phyloP scores from a whole-genome alignment of 257 asterid species.

The Thymus mandschuricus region DNA sequence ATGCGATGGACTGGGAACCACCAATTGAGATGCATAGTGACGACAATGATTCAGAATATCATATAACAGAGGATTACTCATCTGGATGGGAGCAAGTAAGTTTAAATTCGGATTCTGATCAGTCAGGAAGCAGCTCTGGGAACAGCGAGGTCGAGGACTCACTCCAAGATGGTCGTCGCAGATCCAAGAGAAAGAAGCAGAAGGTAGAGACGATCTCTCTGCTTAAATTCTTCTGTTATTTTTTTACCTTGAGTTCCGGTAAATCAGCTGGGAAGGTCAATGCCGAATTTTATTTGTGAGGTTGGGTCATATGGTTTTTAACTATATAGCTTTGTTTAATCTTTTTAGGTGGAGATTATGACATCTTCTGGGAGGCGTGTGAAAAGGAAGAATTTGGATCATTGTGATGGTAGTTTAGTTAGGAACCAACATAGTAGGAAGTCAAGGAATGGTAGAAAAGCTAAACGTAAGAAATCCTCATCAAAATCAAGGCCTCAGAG shows the following conservation, averaged over 20 bases:
- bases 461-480: conserved; percentile 55
- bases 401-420: conserved; percentile 48
- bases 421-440: conserved; percentile 52
- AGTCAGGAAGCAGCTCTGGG: conserved; percentile 64
- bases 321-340: conserved; percentile 11
- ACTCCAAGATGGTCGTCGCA: conserved; percentile 63
- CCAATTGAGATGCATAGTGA: conserved; percentile 86
- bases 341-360: conserved; percentile 71
- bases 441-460: conserved; percentile 64
- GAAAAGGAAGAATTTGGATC: conserved; percentile 84
- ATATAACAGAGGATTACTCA: conserved; percentile 78
- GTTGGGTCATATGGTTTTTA: neutral
- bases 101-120: conserved; percentile 57
- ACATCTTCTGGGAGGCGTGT: conserved; percentile 97
- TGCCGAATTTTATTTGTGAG: conserved; percentile 11
- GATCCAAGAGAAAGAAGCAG: conserved; percentile 80
- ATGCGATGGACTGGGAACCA: conserved; percentile 97
- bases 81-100: conserved; percentile 85
- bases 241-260: neutral
- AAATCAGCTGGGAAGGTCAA: neutral
- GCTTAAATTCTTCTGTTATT: conserved; percentile 13
- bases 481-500: conserved; percentile 90
- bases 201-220: conserved; percentile 56
- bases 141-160: conserved; percentile 65
- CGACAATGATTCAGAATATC: conserved; percentile 91